Evolutionary conservation across 169 alveolate species (phyloP).

Genomic region (Ichthyophthirius multifiliis): DNA sequence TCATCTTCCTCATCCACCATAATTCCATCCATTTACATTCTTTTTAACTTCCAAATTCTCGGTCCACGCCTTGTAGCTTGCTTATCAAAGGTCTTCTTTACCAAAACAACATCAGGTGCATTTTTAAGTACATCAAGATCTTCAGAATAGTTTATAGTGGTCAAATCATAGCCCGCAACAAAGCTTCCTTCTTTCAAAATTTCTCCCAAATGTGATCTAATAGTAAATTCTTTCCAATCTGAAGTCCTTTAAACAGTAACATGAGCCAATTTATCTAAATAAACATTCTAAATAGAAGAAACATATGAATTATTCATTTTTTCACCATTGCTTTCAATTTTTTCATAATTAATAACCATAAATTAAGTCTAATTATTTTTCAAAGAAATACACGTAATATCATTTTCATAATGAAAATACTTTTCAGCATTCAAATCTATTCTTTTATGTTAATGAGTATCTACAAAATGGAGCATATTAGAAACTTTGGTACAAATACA

Average conservation of each 20-base stretch:
- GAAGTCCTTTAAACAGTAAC: constrained; percentile 10
- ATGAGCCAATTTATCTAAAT: constrained; percentile 14
- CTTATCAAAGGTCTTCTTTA: constrained; percentile 56
- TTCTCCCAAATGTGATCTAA: constrained; percentile 86
- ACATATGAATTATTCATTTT: constrained; percentile 35
- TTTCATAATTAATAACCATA: constrained; percentile 78
- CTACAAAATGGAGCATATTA: constrained; percentile 79
- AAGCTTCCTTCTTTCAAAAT: constrained; percentile 80
- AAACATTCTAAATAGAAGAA: constrained; percentile 33
- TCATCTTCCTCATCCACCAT: constrained; percentile 48
- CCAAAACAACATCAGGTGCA: constrained; percentile 79
- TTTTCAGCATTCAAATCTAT: constrained; percentile 80
- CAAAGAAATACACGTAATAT: constrained; percentile 53
- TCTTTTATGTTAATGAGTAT: constrained; percentile 82
- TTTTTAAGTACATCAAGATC: constrained; percentile 48
- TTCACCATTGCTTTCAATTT: constrained; percentile 50
- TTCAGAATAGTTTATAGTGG: constrained; percentile 60
- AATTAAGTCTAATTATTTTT: constrained; percentile 68
- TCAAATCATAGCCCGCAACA: constrained; percentile 89
- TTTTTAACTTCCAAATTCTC: constrained; percentile 67
- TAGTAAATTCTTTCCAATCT: constrained; percentile 50
- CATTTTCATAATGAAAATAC: constrained; percentile 78
- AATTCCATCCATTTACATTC: constrained; percentile 42
- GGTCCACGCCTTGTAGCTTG: constrained; percentile 22
- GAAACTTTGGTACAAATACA: constrained; percentile 83